Conservation (phyloP, 2,329 filamentous ascomycete species). For the Cadophora malorum region DNA sequence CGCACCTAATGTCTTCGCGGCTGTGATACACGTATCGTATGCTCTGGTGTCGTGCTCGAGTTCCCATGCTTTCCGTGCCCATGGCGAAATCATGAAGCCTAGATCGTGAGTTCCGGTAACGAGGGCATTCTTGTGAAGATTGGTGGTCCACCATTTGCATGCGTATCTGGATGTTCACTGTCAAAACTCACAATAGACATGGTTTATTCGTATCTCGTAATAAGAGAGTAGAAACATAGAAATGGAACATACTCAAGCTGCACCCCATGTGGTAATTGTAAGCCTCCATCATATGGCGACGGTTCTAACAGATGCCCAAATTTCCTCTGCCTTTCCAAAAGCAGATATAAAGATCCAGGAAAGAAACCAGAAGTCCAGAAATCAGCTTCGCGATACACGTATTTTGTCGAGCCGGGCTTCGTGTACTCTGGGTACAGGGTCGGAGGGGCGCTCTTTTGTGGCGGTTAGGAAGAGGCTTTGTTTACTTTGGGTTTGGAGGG, state of each 20-base stretch:
- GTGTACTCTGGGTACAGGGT: constrained; percentile 49
- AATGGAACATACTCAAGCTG: no score
- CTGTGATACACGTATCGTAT: constrained; percentile 48
- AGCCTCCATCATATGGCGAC: no score
- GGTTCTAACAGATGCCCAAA: constrained; percentile 26
- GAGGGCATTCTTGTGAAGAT: constrained; percentile 47
- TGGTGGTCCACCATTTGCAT: constrained; percentile 52
- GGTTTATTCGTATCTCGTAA: neutral
- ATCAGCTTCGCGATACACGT: constrained; percentile 49
- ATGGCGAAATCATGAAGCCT: constrained; percentile 53
- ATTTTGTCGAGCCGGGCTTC: constrained; percentile 46
- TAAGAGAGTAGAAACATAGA: no score
- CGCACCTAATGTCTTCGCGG: constrained; percentile 43
- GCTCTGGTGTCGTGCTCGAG: constrained; percentile 48
- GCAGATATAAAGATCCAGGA: constrained; percentile 51
- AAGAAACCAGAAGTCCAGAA: constrained; percentile 59
- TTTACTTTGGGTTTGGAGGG: no score
- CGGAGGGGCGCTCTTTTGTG: constrained; percentile 23
- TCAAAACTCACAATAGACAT: constrained; percentile 14
- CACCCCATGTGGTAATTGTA: no score
- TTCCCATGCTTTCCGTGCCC: constrained; percentile 49
- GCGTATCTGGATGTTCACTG: constrained; percentile 36
- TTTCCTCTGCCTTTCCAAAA: constrained; percentile 47
- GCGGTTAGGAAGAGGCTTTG: no score
- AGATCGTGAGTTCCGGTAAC: constrained; percentile 51